These are phyloP conservation scores for Acer yangbiense DNA, from an alignment of 345 rosid genomes.

Conservation along the genomic window DNA sequence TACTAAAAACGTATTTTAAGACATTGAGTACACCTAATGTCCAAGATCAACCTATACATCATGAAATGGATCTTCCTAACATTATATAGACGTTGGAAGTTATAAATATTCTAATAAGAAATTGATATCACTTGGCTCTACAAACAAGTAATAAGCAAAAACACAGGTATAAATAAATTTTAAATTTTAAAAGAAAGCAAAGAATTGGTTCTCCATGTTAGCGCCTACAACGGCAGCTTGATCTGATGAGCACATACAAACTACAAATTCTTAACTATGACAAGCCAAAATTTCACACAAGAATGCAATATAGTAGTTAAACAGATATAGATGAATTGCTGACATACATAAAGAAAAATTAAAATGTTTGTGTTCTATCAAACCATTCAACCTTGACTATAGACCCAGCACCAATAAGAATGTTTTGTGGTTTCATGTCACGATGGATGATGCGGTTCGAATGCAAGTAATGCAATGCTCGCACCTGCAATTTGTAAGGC, in stretches of 20 bases:
- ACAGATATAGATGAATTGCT: background rate
- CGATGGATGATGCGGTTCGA: constrained; percentile 98
- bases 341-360: background rate
- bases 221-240: background rate
- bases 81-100: background rate
- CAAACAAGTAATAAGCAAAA: too few species aligned
- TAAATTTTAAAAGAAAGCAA: too few species aligned
- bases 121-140: too few species aligned
- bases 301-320: background rate
- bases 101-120: too few species aligned
- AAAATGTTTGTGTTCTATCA: background rate
- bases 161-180: too few species aligned
- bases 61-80: background rate
- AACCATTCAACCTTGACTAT: constrained; percentile 72
- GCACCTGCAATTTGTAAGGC: constrained; percentile 55
- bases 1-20: too few species aligned
- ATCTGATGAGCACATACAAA: background rate
- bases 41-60: too few species aligned
- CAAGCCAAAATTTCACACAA: background rate
- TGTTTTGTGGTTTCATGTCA: constrained; percentile 99
- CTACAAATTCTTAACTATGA: background rate
- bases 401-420: constrained; percentile 92
- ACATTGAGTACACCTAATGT: too few species aligned
- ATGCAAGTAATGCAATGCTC: constrained; percentile 91
- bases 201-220: background rate